phyloP scores from a whole-genome alignment of 2,329 filamentous ascomycete genomes.

The Aureobasidium sp. region DNA sequence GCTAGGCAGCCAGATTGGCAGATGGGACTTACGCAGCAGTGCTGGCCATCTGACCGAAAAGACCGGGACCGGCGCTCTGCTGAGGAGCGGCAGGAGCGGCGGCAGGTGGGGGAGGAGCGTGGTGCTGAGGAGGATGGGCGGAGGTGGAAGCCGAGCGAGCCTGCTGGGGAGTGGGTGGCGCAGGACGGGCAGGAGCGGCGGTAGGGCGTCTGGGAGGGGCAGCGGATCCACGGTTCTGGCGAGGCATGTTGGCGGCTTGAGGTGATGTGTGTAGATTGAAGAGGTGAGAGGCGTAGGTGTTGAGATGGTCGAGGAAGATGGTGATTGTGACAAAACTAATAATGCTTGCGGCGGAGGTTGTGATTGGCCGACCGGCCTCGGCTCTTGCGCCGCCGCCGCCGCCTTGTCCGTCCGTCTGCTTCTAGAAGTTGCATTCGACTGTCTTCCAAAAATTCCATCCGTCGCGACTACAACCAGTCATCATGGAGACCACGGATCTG shows the following conservation, averaged over 20 bases:
- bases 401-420: background rate
- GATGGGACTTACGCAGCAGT: slow-evolving; percentile 78
- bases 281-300: background rate
- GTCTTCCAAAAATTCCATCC: slow-evolving; percentile 7
- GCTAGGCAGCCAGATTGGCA: slow-evolving; percentile 10
- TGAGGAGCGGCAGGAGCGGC: slow-evolving; percentile 31
- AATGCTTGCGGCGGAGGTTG: background rate
- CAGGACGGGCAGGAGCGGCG: slow-evolving; percentile 40
- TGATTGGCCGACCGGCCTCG: slow-evolving; percentile 12
- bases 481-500: slow-evolving; percentile 54
- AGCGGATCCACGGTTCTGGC: slow-evolving; percentile 40
- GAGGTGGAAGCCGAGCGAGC: slow-evolving; percentile 46
- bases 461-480: slow-evolving; percentile 12
- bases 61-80: slow-evolving; percentile 61
- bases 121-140: slow-evolving; percentile 39
- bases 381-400: background rate
- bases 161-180: slow-evolving; percentile 61
- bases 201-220: slow-evolving; percentile 40
- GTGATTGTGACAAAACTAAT: slow-evolving; percentile 3
- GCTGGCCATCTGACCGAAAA: slow-evolving; percentile 95
- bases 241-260: slow-evolving; percentile 37
- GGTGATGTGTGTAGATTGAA: background rate
- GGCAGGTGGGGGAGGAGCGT: slow-evolving; percentile 43
- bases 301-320: background rate
- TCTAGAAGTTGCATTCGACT: slow-evolving; percentile 11